A percentile compares a stretch with the other conserved stretches of the same genome.
These are phyloP conservation scores for Aphanomyces invadans DNA, from an alignment of 352 stramenopile species.

Conservation along the genomic window DNA sequence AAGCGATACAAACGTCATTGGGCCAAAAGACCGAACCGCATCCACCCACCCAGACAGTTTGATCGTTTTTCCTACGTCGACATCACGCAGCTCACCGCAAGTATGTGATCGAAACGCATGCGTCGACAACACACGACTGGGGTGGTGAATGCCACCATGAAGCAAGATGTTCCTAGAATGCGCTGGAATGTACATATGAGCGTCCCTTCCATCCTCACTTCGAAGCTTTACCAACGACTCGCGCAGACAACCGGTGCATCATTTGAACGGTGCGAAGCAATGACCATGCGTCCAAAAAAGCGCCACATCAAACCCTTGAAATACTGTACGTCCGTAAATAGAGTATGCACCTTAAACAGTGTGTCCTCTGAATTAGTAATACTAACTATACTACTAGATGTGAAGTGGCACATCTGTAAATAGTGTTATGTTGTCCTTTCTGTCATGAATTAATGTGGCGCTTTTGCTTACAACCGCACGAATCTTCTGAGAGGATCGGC, in stretches of 20 bases:
- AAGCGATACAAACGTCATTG: conserved; percentile 74
- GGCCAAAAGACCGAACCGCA: conserved; percentile 60
- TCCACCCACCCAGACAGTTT: conserved; percentile 77
- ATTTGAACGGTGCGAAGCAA: background rate
- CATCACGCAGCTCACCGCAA: conserved; percentile 54
- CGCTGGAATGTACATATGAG: background rate
- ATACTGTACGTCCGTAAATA: conserved; percentile 1
- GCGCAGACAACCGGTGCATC: background rate
- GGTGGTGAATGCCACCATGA: background rate
- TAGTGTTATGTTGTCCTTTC: background rate
- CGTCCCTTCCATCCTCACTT: background rate
- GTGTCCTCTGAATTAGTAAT: too few relatives aligned
- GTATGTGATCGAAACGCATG: conserved; percentile 56
- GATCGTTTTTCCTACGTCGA: conserved; percentile 47
- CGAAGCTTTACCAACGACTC: background rate
- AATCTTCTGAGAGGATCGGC: background rate
- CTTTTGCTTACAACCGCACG: too few relatives aligned
- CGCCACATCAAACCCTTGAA: background rate
- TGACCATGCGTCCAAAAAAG: background rate
- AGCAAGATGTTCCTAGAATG: background rate
- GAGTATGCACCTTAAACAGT: too few relatives aligned
- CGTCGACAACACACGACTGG: background rate
- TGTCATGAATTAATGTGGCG: too few relatives aligned
- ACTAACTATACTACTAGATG: too few relatives aligned
- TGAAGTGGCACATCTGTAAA: too few relatives aligned